A percentile compares a stretch with the other conserved stretches of the same genome.
Evolutionary conservation across 2,329 filamentous ascomycete species (phyloP).

Genomic region (Stachybotrys echinatus): DNA sequence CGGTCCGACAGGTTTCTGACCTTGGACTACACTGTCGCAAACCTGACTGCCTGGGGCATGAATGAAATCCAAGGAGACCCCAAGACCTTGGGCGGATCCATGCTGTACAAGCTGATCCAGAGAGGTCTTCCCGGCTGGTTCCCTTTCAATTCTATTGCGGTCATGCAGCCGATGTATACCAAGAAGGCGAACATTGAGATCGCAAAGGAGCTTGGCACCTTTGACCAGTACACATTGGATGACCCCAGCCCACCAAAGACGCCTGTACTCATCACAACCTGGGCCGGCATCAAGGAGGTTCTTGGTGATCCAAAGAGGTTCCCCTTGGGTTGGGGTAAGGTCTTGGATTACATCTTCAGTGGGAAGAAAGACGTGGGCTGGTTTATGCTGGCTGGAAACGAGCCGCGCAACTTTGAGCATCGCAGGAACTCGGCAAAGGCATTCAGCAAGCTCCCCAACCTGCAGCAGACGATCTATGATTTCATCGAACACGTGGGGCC

Average conservation of each 20-base stretch:
- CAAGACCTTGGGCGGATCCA: slow-evolving; percentile 34
- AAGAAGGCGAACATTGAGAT: slow-evolving; percentile 28
- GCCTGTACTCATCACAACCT: slow-evolving; percentile 17
- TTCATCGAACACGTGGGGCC: slow-evolving; percentile 26
- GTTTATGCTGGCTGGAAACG: slow-evolving; percentile 33
- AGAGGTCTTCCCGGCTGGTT: slow-evolving; percentile 40
- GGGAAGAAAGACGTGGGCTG: slow-evolving; percentile 30
- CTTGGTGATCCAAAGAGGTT: slow-evolving; percentile 25
- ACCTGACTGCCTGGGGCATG: slow-evolving; percentile 29
- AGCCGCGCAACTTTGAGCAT: slow-evolving; percentile 21
- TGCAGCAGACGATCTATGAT: slow-evolving; percentile 21
- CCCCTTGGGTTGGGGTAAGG: slow-evolving; percentile 24
- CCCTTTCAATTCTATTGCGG: slow-evolving; percentile 31
- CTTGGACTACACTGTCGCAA: slow-evolving; percentile 35
- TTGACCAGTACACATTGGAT: slow-evolving; percentile 25
- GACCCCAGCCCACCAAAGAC: slow-evolving; percentile 28
- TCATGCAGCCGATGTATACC: slow-evolving; percentile 37
- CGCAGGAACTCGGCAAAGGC: slow-evolving; percentile 23
- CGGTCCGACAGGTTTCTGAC: slow-evolving; percentile 57
- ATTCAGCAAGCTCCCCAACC: slow-evolving; percentile 25
- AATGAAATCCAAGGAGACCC: slow-evolving; percentile 27
- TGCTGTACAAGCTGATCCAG: slow-evolving; percentile 41
- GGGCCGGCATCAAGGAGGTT: slow-evolving; percentile 22
- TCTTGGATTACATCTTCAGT: slow-evolving; percentile 24
- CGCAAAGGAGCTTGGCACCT: slow-evolving; percentile 30